Evolutionary conservation across 345 rosid genomes (phyloP).

Genomic region (Nasturtium officinale): DNA sequence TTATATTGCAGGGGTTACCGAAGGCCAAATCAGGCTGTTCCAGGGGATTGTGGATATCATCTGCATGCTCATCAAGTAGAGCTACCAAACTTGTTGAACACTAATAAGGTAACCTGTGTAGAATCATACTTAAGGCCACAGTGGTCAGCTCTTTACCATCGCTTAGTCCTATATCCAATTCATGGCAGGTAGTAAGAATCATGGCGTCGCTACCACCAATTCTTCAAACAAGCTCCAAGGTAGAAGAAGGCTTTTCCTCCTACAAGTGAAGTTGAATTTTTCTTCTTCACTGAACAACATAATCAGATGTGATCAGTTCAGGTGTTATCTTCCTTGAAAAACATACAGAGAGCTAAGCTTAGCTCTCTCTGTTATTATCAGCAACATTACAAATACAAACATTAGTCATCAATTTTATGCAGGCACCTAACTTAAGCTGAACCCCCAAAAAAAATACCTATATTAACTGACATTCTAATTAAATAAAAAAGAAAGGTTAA

Average conservation of each 20-base stretch:
- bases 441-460: slow-evolving; percentile 32
- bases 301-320: background rate
- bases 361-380: slow-evolving; percentile 37
- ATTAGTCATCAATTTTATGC: slow-evolving; percentile 35
- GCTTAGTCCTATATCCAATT: background rate
- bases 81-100: slow-evolving; percentile 57
- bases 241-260: slow-evolving; percentile 20
- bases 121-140: background rate
- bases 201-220: slow-evolving; percentile 61
- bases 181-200: slow-evolving; percentile 51
- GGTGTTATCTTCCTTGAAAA: slow-evolving; percentile 22
- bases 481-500: slow-evolving; percentile 3
- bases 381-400: slow-evolving; percentile 43
- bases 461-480: slow-evolving; percentile 39
- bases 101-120: slow-evolving; percentile 51
- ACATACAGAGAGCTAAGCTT: slow-evolving; percentile 30
- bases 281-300: slow-evolving; percentile 13
- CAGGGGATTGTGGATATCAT: slow-evolving; percentile 87
- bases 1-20: slow-evolving; percentile 61
- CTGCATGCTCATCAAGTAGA: slow-evolving; percentile 76
- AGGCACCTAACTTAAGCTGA: slow-evolving; percentile 36
- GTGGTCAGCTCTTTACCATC: background rate
- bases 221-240: slow-evolving; percentile 53
- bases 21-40: slow-evolving; percentile 69
- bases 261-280: slow-evolving; percentile 27